Percentiles rank a stretch among this genome's conserved stretches.
These are phyloP conservation scores for Lepidopterella palustris DNA, from an alignment of 495 filamentous ascomycete genomes.

Conservation along the genomic window DNA sequence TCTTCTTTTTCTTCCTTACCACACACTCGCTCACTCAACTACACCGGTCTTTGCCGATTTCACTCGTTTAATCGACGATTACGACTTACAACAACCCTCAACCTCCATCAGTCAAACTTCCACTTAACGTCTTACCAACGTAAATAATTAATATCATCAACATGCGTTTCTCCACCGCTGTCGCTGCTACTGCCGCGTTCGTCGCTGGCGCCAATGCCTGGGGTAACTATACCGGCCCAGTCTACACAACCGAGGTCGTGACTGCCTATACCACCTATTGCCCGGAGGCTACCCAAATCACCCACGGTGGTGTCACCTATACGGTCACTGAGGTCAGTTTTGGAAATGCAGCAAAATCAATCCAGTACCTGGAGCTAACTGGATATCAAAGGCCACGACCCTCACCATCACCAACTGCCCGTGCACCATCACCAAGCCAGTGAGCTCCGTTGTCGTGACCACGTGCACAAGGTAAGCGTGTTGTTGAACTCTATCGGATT, in stretches of 20 bases:
- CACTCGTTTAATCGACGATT: conserved; percentile 31
- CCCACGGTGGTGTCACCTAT: conserved; percentile 65
- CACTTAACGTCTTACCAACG: conserved; percentile 8
- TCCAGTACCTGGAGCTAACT: conserved; percentile 7
- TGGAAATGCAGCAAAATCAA: conserved; percentile 4
- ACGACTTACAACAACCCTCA: conserved; percentile 18
- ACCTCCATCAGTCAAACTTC: not conserved
- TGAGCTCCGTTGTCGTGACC: conserved; percentile 49
- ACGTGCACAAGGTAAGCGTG: conserved; percentile 42
- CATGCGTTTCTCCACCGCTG: conserved; percentile 70
- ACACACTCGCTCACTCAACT: conserved; percentile 26
- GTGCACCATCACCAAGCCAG: conserved; percentile 69
- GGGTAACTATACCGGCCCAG: conserved; percentile 26
- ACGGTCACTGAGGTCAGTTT: conserved; percentile 62
- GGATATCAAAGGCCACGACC: conserved; percentile 53
- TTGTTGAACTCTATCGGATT: conserved; percentile 37
- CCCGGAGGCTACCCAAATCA: conserved; percentile 66
- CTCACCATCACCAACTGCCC: conserved; percentile 75
- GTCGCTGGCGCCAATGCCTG: conserved; percentile 49
- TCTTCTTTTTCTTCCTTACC: conserved; percentile 19
- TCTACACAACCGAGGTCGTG: conserved; percentile 68
- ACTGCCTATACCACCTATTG: conserved; percentile 81
- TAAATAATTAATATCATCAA: conserved; percentile 46
- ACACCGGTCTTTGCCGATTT: conserved; percentile 35
- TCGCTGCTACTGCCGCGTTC: conserved; percentile 57